Evolutionary conservation across 768 basidiomycete species (phyloP), one percentile per base, ranked within the genome.

Genomic region (Podaxis rugospora): DNA sequence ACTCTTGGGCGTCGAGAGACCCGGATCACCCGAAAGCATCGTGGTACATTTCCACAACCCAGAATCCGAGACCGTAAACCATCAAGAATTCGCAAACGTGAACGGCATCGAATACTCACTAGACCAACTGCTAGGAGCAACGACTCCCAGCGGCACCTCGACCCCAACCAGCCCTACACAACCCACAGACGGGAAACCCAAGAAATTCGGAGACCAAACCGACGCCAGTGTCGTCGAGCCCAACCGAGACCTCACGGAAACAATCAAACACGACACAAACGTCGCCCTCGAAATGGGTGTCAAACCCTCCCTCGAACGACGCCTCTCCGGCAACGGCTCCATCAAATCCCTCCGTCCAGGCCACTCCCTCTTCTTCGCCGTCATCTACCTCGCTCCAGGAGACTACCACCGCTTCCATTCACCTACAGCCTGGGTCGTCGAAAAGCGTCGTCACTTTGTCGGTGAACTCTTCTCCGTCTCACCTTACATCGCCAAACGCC

Each of bases 381-480:
- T 99, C 66, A 90, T 99, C 62, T 99, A 98, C 76, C 90, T 99
- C 58, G 97, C 96, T 0, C 97, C 97, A 1, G 96, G 97, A 1
- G 97, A 99, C 70, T 98, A 98, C 73, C 96, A 99, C 69, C 86
- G 96, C 14, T 99, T 97, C 83, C 97, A 99, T 73, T 90, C 87
- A 54, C 96, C 97, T 1, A 88, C 94, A 0, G 87, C 92, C 5
- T 98, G 97, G 97, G 95, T 99, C 4, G 96, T 98, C 16, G 95
- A 99, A 78, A 90, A 91, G 69, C 77, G 97, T 63, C 76, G 97
- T 42, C 97, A 99, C 72, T 98, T 99, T 68, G 87, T 94, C 32
- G 96, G 95, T 55, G 96, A 98, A 70, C 78, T 99, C 4, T 98
- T 97, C 76, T 93, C 91, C 9, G 97, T 99, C 23, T 94, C 93